A percentile compares a stretch with the other conserved stretches of the same genome.
Conservation (phyloP, 106 monocot genomes). For the Vanilla planifolia region DNA sequence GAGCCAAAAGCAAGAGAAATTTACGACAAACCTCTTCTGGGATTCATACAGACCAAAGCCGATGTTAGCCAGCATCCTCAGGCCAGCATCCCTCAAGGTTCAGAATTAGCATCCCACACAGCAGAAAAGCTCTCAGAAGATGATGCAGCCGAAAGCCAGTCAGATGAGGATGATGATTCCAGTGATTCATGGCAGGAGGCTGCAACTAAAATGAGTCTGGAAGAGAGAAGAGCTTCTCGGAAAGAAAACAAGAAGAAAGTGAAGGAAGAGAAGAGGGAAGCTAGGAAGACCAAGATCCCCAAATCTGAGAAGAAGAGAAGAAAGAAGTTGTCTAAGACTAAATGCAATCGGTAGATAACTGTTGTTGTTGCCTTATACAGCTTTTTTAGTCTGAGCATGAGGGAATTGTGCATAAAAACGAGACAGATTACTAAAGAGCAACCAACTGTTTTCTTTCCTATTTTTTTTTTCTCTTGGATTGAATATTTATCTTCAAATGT, state of each 20-base stretch:
- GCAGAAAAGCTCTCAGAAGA: conserved; percentile 8
- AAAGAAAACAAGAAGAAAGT: conserved; percentile 98
- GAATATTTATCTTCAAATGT: no score
- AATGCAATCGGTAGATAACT: conserved; percentile 83
- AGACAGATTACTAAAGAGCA: no score
- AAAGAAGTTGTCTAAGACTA: conserved; percentile 84
- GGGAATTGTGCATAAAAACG: no score
- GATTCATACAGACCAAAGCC: conserved; percentile 43
- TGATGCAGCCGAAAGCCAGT: conserved; percentile 6
- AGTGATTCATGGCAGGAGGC: conserved; percentile 32
- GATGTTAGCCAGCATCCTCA: conserved; percentile 6
- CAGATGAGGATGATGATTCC: conserved; percentile 36
- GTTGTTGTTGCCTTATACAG: no score
- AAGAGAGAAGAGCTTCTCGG: conserved; percentile 55
- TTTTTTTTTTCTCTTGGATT: no score
- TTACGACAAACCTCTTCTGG: conserved; percentile 57
- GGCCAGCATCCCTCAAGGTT: neutral
- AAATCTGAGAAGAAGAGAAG: conserved; percentile 84
- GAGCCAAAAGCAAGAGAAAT: conserved; percentile 49
- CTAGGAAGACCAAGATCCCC: conserved; percentile 64
- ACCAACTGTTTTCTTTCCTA: no score
- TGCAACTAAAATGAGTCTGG: conserved; percentile 29
- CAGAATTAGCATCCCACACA: neutral
- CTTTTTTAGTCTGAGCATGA: no score
- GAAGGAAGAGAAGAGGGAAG: conserved; percentile 89